phyloP scores from a whole-genome alignment of 768 basidiomycete species.

The Trichaptum fuscoviolaceum region DNA sequence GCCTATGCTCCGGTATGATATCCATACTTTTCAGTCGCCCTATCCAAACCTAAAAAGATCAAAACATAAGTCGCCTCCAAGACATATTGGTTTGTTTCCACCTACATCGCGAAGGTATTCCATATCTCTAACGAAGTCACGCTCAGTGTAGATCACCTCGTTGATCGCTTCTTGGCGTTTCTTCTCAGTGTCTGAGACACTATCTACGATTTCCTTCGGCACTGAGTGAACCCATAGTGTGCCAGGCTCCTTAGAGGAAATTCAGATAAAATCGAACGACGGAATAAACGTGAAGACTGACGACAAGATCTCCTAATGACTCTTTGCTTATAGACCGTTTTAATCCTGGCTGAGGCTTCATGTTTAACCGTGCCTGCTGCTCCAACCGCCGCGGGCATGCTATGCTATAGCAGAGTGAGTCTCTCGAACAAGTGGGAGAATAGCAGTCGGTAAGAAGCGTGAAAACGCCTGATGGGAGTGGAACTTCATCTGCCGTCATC shows the following conservation, averaged over 20 bases:
- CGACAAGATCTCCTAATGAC: slow-evolving; percentile 74
- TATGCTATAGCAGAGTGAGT: slow-evolving; percentile 95
- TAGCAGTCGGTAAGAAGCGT: slow-evolving; percentile 97
- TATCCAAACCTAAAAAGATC: slow-evolving; percentile 67
- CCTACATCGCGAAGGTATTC: slow-evolving; percentile 94
- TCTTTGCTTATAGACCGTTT: slow-evolving; percentile 80
- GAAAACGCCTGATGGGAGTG: slow-evolving; percentile 89
- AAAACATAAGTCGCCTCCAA: background rate
- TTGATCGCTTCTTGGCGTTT: slow-evolving; percentile 97
- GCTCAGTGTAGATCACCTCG: slow-evolving; percentile 89
- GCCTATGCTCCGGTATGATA: slow-evolving; percentile 69
- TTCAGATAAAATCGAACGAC: background rate
- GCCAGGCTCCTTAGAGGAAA: slow-evolving; percentile 54
- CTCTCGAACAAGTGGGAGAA: slow-evolving; percentile 92
- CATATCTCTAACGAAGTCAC: slow-evolving; percentile 97
- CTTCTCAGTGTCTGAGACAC: slow-evolving; percentile 90
- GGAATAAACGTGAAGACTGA: slow-evolving; percentile 25
- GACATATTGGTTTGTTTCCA: slow-evolving; percentile 9
- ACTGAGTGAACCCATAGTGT: slow-evolving; percentile 96
- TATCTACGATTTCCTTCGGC: slow-evolving; percentile 88
- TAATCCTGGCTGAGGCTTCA: slow-evolving; percentile 89
- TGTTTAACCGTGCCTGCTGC: slow-evolving; percentile 79
- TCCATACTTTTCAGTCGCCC: slow-evolving; percentile 73
- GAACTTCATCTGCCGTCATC: slow-evolving; percentile 47
- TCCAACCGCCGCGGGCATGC: slow-evolving; percentile 92